Evolutionary conservation across 2,329 filamentous ascomycete species (phyloP).

Genomic region (Thielaviopsis ethacetica): DNA sequence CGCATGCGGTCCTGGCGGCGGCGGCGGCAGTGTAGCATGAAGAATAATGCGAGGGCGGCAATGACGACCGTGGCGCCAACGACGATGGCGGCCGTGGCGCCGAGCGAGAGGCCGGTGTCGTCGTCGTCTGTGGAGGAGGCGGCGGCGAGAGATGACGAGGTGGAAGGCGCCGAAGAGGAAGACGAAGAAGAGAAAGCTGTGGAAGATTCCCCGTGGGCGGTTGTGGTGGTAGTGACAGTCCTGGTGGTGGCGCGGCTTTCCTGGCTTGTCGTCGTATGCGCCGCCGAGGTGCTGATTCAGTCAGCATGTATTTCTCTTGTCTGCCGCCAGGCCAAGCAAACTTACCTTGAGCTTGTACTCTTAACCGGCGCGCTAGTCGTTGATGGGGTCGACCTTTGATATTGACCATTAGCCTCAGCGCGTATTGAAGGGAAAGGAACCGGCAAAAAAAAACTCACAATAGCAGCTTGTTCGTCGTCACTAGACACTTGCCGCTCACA

Average conservation of each 20-base stretch:
- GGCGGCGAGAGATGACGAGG: not conserved
- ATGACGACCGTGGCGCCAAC: slow-evolving; percentile 3
- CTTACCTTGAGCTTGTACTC: not conserved
- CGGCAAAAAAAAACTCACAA: not conserved
- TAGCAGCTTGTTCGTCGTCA: not conserved
- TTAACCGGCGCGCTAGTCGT: not conserved
- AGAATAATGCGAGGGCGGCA: slow-evolving; percentile 1
- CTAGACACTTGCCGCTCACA: slow-evolving; percentile 6
- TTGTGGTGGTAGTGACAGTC: not conserved
- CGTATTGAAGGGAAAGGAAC: too few species aligned
- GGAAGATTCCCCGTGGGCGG: not conserved
- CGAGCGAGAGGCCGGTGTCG: slow-evolving; percentile 3
- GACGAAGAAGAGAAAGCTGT: not conserved
- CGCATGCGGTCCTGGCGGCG: not conserved
- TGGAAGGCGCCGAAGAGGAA: not conserved
- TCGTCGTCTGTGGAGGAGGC: not conserved
- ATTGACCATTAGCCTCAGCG: not conserved
- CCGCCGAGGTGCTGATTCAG: not conserved
- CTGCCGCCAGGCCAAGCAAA: not conserved
- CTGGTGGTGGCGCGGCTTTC: not conserved
- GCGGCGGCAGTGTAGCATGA: slow-evolving; percentile 4
- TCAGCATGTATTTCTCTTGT: not conserved
- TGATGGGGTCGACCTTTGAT: not conserved
- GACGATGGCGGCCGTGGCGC: slow-evolving; percentile 6
- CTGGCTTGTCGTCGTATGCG: too few species aligned